These are phyloP conservation scores for Gremmenia infestans DNA, from an alignment of 2,329 filamentous ascomycete species.

Conservation along the genomic window DNA sequence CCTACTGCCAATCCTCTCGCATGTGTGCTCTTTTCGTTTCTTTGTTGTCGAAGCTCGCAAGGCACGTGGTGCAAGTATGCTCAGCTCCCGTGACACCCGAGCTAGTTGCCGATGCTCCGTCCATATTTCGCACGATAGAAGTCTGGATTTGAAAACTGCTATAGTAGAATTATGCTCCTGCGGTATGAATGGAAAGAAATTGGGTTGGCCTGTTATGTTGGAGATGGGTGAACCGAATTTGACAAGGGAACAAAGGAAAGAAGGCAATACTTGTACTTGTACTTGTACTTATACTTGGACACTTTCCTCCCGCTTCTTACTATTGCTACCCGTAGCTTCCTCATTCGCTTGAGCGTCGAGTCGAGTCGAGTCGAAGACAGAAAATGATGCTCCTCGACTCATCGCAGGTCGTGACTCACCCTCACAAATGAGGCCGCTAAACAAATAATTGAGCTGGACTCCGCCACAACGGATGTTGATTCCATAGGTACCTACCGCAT, in stretches of 20 bases:
- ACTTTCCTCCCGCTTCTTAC: too few relatives aligned
- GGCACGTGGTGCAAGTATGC: constrained; percentile 4
- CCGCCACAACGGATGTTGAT: neutral
- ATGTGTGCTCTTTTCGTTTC: constrained; percentile 7
- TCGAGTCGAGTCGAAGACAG: neutral
- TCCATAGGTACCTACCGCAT: too few relatives aligned
- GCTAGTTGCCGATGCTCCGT: neutral
- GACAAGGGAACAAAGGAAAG: neutral
- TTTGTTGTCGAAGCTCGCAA: constrained; percentile 1
- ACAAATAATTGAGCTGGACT: neutral
- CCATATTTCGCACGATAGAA: neutral
- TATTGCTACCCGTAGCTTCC: neutral
- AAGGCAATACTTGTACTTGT: neutral
- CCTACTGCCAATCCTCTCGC: constrained; percentile 11
- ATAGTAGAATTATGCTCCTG: too few relatives aligned
- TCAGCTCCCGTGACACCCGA: neutral
- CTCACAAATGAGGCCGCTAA: neutral
- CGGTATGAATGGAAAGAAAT: too few relatives aligned
- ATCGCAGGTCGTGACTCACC: neutral
- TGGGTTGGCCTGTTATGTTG: too few relatives aligned
- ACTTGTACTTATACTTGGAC: neutral
- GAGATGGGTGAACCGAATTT: too few relatives aligned
- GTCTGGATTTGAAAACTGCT: neutral
- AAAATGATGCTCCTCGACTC: neutral
- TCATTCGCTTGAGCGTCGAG: neutral